Base-by-base conservation (phyloP, 2,329 filamentous ascomycete species). In the Aspergillus brasiliensis region DNA sequence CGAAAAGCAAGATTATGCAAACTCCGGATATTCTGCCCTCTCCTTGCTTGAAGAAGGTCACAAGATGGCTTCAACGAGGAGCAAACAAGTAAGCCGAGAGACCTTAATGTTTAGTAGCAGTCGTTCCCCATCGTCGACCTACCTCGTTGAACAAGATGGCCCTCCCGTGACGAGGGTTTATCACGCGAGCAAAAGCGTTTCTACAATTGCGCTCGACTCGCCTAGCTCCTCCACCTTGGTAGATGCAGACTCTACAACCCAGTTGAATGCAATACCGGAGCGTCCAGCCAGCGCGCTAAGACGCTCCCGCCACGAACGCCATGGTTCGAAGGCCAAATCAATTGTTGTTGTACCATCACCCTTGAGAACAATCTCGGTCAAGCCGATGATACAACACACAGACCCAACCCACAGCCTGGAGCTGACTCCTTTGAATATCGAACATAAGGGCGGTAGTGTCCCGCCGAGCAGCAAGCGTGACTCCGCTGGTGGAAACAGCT, bases 71-170 rank as follows among this genome's bases (percentile, higher is more conserved):
- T 7, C 56, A 8, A 54, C 57, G 8, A 63, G 60, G 1, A 64
- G 71, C 21, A 51, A 28, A 47, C 61, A 57, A 21, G 57, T 52
- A 4, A 64, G 62, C 38, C 68, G 72, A 6, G 67, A 67, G 27
- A 70, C 66, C 10, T 44, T 73, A 25, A 74, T 74, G 69, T 72
- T 72, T 53, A 67, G 66, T 51, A 66, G 65, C 8, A 70, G 65
- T 21, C 59, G 60, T 13, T 67, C 73, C 23, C 67, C 69, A 8
- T 69, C 69, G 17, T 40, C 69, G 17, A 57, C 65, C 5, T 70
- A 67, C 28, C 52, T 67, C 17, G 59, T 71, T 23, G 65, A 68
- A 40, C 60, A 70, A 21, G 53, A 56, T 7, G 59, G 57, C 17
- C 58, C 56, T 10, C 56, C 52, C 5, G 60, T 66, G 23, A 62